Evolutionary conservation across 2,329 filamentous ascomycete genomes (phyloP).

Genomic region (Arthrobotrys pseudoclavata): DNA sequence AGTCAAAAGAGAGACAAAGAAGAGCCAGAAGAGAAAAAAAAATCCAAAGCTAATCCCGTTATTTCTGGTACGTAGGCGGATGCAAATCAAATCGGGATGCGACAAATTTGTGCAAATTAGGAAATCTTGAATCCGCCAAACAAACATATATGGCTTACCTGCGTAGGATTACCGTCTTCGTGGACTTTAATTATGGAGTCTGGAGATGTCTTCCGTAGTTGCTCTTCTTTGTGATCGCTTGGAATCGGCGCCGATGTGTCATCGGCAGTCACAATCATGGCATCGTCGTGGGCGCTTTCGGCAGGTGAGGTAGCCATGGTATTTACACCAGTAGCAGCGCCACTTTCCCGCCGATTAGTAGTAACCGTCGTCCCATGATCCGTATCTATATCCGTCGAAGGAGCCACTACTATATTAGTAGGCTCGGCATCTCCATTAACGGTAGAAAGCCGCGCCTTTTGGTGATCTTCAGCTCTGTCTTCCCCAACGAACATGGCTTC

Average conservation of each 20-base stretch:
- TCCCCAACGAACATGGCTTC: slow-evolving; percentile 58
- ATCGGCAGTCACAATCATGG: slow-evolving; percentile 12
- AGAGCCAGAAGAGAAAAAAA: slow-evolving; percentile 7
- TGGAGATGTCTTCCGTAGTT: neutral
- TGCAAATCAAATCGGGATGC: slow-evolving; percentile 43
- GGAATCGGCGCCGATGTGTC: slow-evolving; percentile 19
- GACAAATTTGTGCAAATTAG: slow-evolving; percentile 47
- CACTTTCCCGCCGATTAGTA: slow-evolving; percentile 6
- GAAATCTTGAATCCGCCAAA: slow-evolving; percentile 55
- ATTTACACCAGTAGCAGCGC: slow-evolving; percentile 11
- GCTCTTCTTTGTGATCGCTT: neutral
- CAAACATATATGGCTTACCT: slow-evolving; percentile 43
- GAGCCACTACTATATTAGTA: slow-evolving; percentile 4
- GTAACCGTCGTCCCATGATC: slow-evolving; percentile 22
- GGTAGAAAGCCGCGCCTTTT: slow-evolving; percentile 26
- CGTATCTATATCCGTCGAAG: slow-evolving; percentile 22
- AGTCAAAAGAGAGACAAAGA: slow-evolving; percentile 34
- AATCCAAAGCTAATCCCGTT: slow-evolving; percentile 44
- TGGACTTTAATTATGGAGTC: slow-evolving; percentile 1
- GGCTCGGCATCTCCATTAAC: slow-evolving; percentile 10
- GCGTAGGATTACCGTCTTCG: slow-evolving; percentile 7
- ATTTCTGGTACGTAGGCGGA: slow-evolving; percentile 28
- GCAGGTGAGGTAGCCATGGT: slow-evolving; percentile 30
- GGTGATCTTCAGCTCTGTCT: slow-evolving; percentile 11
- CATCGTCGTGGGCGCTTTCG: slow-evolving; percentile 37